phyloP scores from a whole-genome alignment of 352 stramenopile genomes.

The Pythium rhizo-oryzae region DNA sequence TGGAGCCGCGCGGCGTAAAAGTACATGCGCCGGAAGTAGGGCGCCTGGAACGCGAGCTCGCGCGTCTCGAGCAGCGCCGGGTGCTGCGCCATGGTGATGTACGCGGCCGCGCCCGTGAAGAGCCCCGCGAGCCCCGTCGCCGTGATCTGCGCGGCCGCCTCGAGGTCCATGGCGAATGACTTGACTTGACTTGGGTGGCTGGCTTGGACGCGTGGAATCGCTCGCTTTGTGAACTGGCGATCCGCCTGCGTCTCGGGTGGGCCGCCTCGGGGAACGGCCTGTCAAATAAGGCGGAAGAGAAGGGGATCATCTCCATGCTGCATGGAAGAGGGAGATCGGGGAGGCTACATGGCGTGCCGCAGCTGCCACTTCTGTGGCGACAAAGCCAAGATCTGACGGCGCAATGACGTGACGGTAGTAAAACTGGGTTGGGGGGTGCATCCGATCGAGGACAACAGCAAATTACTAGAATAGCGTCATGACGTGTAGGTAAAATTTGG shows the following conservation, averaged over 20 bases:
- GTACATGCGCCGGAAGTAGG: slow-evolving; percentile 83
- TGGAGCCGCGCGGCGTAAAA: slow-evolving; percentile 72
- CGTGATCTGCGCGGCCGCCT: slow-evolving; percentile 61
- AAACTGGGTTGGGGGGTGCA: neutral
- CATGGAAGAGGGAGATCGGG: neutral
- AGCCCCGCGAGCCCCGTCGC: slow-evolving; percentile 63
- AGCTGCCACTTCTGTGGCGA: slow-evolving; percentile 13
- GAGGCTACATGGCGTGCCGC: neutral
- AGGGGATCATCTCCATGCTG: neutral
- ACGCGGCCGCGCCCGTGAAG: slow-evolving; percentile 68
- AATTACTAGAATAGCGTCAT: slow-evolving; percentile 14
- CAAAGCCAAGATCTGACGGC: slow-evolving; percentile 16
- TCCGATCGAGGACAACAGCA: neutral
- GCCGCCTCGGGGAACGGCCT: neutral
- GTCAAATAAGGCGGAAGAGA: neutral
- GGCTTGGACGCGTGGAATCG: neutral
- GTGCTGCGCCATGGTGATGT: slow-evolving; percentile 76
- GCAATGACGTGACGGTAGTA: slow-evolving; percentile 10
- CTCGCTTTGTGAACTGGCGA: slow-evolving; percentile 8
- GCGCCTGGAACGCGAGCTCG: slow-evolving; percentile 56
- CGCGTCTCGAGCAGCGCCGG: slow-evolving; percentile 67
- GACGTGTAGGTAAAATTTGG: slow-evolving; percentile 10
- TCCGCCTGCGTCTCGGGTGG: neutral
- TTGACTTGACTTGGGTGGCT: no score
- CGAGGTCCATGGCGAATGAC: no score